Percentiles rank a stretch among this genome's conserved stretches.
Evolutionary conservation across 2,329 filamentous ascomycete species (phyloP).

Genomic region (Aplosporella prunicola): DNA sequence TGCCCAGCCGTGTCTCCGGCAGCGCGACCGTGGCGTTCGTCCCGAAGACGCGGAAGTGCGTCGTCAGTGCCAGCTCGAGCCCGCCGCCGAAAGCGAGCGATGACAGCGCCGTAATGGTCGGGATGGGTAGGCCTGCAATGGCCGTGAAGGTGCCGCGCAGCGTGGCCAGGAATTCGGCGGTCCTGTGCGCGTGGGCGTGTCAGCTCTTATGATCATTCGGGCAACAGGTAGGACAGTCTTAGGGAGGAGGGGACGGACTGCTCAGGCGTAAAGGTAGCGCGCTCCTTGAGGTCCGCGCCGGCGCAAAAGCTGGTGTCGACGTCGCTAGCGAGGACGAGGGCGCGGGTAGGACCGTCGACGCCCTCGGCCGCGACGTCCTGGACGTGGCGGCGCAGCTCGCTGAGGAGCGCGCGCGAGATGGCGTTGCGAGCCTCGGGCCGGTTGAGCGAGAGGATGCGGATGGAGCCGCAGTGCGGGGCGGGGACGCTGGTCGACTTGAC

Average conservation of each 20-base stretch:
- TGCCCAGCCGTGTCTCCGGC: slow-evolving; percentile 85
- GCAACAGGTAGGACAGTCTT: not conserved
- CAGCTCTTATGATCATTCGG: slow-evolving; percentile 6
- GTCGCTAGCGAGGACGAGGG: slow-evolving; percentile 73
- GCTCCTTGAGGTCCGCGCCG: slow-evolving; percentile 88
- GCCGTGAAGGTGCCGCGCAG: slow-evolving; percentile 68
- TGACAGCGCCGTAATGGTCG: slow-evolving; percentile 80
- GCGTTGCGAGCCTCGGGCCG: slow-evolving; percentile 80
- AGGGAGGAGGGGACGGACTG: slow-evolving; percentile 50
- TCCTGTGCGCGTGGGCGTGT: slow-evolving; percentile 46
- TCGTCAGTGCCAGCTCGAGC: slow-evolving; percentile 82
- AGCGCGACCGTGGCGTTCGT: slow-evolving; percentile 71
- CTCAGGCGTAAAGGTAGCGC: slow-evolving; percentile 62
- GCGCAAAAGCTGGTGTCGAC: slow-evolving; percentile 87
- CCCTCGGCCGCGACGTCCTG: slow-evolving; percentile 57
- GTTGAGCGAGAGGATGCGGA: slow-evolving; percentile 82
- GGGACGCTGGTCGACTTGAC: slow-evolving; percentile 66
- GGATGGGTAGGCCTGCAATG: slow-evolving; percentile 69
- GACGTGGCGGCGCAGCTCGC: slow-evolving; percentile 61
- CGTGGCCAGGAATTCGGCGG: slow-evolving; percentile 63
- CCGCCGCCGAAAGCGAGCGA: slow-evolving; percentile 86
- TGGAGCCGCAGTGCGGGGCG: slow-evolving; percentile 70
- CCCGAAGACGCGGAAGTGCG: slow-evolving; percentile 78
- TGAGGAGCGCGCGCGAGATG: slow-evolving; percentile 69
- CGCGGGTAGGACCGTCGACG: slow-evolving; percentile 56